Conservation (phyloP, 495 filamentous ascomycete species). For the Neurospora sp. region DNA sequence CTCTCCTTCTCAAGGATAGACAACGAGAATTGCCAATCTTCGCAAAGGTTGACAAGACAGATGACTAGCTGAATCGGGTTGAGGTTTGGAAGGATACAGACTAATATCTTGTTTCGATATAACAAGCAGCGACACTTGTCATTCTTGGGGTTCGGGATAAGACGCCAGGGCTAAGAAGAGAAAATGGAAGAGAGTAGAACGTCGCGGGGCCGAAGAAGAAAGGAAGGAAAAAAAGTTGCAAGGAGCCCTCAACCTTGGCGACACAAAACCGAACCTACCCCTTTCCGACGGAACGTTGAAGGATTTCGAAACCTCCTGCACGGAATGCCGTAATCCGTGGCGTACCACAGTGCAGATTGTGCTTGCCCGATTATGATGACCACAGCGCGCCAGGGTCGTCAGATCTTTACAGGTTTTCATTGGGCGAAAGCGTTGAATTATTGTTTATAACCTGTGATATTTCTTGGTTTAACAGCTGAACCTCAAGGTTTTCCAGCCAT, state of each 20-base stretch:
- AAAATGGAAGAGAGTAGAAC: not conserved
- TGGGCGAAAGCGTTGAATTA: not conserved
- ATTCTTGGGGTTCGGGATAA: not conserved
- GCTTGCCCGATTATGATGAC: not conserved
- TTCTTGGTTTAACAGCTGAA: not conserved
- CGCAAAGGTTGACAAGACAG: not conserved
- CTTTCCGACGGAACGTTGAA: not conserved
- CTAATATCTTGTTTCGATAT: not conserved
- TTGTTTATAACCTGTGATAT: not conserved
- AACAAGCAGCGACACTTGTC: not conserved
- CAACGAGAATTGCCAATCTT: not conserved
- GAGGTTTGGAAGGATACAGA: not conserved
- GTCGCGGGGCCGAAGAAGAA: not conserved
- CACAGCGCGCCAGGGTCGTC: not conserved
- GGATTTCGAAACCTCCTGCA: not conserved
- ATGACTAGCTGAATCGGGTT: not conserved
- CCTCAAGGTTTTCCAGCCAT: not conserved
- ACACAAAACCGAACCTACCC: not conserved
- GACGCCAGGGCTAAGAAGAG: not conserved
- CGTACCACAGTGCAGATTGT: not conserved
- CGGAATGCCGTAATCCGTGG: not conserved
- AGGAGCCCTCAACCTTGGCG: not conserved
- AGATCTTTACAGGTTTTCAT: not conserved
- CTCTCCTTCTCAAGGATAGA: not conserved
- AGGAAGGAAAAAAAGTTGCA: not conserved